Percentiles rank a stretch among this genome's conserved stretches.
These are phyloP conservation scores for Populus davidiana DNA, from an alignment of 345 rosid genomes.

Conservation along the genomic window DNA sequence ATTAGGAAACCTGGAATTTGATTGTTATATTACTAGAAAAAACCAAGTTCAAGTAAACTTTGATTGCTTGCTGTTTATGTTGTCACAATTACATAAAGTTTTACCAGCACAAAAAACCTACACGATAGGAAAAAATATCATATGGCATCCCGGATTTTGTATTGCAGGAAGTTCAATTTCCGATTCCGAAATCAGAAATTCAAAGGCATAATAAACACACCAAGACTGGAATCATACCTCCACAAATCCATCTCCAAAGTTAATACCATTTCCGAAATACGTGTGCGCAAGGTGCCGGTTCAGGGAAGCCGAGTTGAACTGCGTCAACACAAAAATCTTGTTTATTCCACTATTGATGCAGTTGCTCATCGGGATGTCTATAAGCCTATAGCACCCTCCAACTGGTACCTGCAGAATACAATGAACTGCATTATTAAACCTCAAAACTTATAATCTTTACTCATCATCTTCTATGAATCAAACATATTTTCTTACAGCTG, in stretches of 20 bases:
- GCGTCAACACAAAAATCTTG: constrained; percentile 91
- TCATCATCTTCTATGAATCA: not conserved
- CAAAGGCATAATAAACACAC: too few species aligned
- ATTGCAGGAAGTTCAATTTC: not conserved
- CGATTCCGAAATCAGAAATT: not conserved
- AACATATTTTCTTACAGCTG: constrained; percentile 61
- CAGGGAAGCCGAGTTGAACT: constrained; percentile 93
- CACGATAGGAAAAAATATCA: not conserved
- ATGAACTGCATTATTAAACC: constrained; percentile 1
- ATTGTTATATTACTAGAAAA: too few species aligned
- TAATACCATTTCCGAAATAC: constrained; percentile 83
- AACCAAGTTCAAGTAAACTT: not conserved
- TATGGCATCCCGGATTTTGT: not conserved
- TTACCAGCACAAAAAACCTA: not conserved
- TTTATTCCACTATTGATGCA: constrained; percentile 90
- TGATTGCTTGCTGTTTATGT: not conserved
- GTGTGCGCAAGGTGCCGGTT: constrained; percentile 89
- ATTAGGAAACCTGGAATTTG: too few species aligned
- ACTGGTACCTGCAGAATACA: constrained; percentile 65
- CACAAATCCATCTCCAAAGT: constrained; percentile 93
- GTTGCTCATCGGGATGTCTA: constrained; percentile 97
- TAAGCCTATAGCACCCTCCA: constrained; percentile 92
- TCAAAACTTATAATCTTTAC: not conserved
- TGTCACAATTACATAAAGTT: not conserved
- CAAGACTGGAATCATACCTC: constrained; percentile 51